Evolutionary conservation across 345 rosid species (phyloP).

Genomic region (Murraya koenigii): DNA sequence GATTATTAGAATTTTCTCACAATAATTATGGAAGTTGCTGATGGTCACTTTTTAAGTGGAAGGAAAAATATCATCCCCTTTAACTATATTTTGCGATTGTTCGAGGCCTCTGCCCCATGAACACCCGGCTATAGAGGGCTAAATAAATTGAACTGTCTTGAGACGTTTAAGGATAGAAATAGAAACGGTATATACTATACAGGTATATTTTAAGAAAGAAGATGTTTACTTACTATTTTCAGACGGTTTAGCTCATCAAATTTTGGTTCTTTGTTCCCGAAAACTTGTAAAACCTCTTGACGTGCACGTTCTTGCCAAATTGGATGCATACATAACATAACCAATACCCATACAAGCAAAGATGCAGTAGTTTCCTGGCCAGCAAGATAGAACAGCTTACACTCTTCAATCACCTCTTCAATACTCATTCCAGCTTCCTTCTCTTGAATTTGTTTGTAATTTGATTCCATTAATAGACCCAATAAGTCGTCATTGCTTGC

Average conservation of each 20-base stretch:
- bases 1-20: too few species aligned
- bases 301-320: slow-evolving; percentile 60
- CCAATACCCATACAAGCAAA: slow-evolving; percentile 49
- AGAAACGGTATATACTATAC: too few species aligned
- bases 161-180: too few species aligned
- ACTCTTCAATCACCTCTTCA: slow-evolving; percentile 52
- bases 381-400: slow-evolving; percentile 65
- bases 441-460: slow-evolving; percentile 32
- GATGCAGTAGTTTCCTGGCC: slow-evolving; percentile 60
- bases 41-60: too few species aligned
- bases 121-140: too few species aligned
- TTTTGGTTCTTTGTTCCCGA: slow-evolving; percentile 37
- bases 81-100: too few species aligned
- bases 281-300: slow-evolving; percentile 40
- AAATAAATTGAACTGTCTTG: too few species aligned
- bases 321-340: slow-evolving; percentile 48
- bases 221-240: slow-evolving; percentile 16
- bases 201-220: background rate
- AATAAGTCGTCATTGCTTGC: slow-evolving; percentile 33
- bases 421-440: slow-evolving; percentile 32
- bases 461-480: slow-evolving; percentile 45
- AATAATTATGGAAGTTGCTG: too few species aligned
- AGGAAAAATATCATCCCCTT: too few species aligned
- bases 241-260: slow-evolving; percentile 37
- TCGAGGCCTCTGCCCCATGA: too few species aligned